A percentile compares a stretch with the other conserved stretches of the same genome.
Conservation (phyloP, 768 basidiomycete genomes). For the Boletales sp. region DNA sequence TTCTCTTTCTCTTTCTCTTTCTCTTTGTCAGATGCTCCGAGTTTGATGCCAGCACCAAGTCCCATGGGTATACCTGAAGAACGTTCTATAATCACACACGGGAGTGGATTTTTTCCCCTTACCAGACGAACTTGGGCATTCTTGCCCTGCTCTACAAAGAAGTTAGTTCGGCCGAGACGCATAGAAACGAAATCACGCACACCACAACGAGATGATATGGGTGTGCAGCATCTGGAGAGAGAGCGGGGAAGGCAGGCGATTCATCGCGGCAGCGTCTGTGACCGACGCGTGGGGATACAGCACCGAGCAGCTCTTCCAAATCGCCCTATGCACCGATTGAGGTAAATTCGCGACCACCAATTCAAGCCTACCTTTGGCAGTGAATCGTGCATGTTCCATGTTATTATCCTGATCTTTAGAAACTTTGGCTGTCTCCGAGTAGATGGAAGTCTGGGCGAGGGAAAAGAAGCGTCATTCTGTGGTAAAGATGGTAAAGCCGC, state of each 20-base stretch:
- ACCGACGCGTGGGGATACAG: slow-evolving; percentile 39
- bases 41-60: slow-evolving; percentile 71
- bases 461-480: slow-evolving; percentile 20
- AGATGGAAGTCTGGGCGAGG: slow-evolving; percentile 18
- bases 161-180: slow-evolving; percentile 6
- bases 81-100: background rate
- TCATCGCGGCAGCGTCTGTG: slow-evolving; percentile 32
- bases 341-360: background rate
- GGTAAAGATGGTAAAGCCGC: slow-evolving; percentile 15
- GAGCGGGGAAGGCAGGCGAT: slow-evolving; percentile 37
- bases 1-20: slow-evolving; percentile 32
- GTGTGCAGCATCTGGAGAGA: slow-evolving; percentile 52
- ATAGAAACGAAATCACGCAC: slow-evolving; percentile 39
- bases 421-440: slow-evolving; percentile 35
- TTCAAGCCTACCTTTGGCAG: slow-evolving; percentile 56
- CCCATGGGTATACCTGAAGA: slow-evolving; percentile 70
- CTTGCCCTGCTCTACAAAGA: slow-evolving; percentile 60
- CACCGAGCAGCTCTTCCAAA: slow-evolving; percentile 65
- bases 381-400: slow-evolving; percentile 87
- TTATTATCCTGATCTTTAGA: slow-evolving; percentile 66
- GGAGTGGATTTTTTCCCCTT: background rate
- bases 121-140: slow-evolving; percentile 82
- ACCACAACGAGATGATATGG: slow-evolving; percentile 79
- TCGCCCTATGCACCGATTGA: slow-evolving; percentile 50
- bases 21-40: slow-evolving; percentile 50